Base-by-base conservation (phyloP, 345 rosid genomes). In the Citrus reticulata region DNA sequence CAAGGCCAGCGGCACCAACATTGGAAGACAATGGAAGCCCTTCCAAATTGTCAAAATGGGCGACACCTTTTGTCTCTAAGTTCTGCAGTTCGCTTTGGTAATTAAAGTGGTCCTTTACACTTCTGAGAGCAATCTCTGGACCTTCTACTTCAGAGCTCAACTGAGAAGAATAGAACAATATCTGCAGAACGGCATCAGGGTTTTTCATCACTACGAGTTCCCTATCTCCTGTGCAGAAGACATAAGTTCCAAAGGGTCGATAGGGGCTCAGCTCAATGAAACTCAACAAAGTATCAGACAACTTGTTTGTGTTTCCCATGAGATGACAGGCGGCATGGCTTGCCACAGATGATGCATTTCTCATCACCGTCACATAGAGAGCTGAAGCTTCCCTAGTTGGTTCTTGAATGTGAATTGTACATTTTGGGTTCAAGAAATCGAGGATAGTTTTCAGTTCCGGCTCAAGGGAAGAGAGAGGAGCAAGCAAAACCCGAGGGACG, bases 261-360 rank as follows among this genome's bases (percentile, higher is more conserved):
- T 91, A 95, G 81, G 98, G 99, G 84, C 97, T 91, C 22, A 89
- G 84, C 73, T 88, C 86, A 35, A 91, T 57, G 73, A 95, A 88
- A 67, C 84, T 88, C 0, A 88, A 87, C 16, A 91, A 54, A 6
- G 93, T 91, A 77, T 90, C 93, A 58, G 89, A 19, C 73, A 95
- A 73, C 32, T 83, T 88, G 46, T 89, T 93, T 59, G 92, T 85
- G 82, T 85, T 88, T 67, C 96, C 95, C 93, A 84, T 92, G 46
- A 93, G 68, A 72, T 80, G 80, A 81, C 92, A 88, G 17, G 93
- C 95, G 27, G 89, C 87, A 72, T 85, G 83, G 84, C 84, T 90
- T 9, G 92, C 89, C 37, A 85, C 88, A 42, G 86, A 84, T 0
- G 92, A 85, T 22, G 90, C 88, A 85, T 84, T 85, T 74, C 82